Evolutionary conservation across 371 early-diverging fungal genomes (phyloP).

Genomic region (Coemansia sp.): DNA sequence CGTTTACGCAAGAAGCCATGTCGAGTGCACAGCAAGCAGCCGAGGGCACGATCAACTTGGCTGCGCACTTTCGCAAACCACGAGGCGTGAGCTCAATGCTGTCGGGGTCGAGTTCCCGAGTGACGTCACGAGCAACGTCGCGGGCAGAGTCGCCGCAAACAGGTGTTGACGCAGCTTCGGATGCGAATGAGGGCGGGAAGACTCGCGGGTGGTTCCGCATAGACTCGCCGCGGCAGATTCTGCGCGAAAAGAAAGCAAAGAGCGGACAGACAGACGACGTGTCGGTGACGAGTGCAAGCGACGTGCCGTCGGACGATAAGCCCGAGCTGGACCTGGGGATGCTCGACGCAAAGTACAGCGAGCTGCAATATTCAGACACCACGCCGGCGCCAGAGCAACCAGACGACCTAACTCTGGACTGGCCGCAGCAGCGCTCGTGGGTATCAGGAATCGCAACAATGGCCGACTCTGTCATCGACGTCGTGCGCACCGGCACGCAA

Average conservation of each 20-base stretch:
- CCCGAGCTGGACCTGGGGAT: slow-evolving; percentile 16
- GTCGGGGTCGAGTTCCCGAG: slow-evolving; percentile 32
- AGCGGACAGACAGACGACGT: neutral
- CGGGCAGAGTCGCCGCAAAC: neutral
- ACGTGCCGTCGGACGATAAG: slow-evolving; percentile 1
- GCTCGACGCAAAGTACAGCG: slow-evolving; percentile 28
- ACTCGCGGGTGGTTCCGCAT: slow-evolving; percentile 17
- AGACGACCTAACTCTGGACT: slow-evolving; percentile 15
- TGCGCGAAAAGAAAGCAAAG: slow-evolving; percentile 26
- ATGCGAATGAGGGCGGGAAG: slow-evolving; percentile 3
- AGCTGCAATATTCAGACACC: slow-evolving; percentile 11
- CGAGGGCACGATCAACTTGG: slow-evolving; percentile 59
- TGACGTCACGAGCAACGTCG: slow-evolving; percentile 3
- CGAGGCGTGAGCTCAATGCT: slow-evolving; percentile 42
- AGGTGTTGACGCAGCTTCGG: neutral
- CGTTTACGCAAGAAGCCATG: slow-evolving; percentile 69
- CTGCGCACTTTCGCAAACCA: slow-evolving; percentile 57
- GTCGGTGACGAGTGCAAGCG: slow-evolving; percentile 17
- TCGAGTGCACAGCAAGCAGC: slow-evolving; percentile 61
- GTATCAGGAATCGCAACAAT: slow-evolving; percentile 35
- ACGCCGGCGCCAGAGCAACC: neutral
- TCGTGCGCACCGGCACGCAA: slow-evolving; percentile 39
- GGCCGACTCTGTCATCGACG: slow-evolving; percentile 40
- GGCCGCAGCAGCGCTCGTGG: slow-evolving; percentile 32
- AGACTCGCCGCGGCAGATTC: slow-evolving; percentile 34